Evolutionary conservation across 768 basidiomycete genomes (phyloP), one percentile per base, ranked within the genome.

Genomic region (Phylloporus sp.): DNA sequence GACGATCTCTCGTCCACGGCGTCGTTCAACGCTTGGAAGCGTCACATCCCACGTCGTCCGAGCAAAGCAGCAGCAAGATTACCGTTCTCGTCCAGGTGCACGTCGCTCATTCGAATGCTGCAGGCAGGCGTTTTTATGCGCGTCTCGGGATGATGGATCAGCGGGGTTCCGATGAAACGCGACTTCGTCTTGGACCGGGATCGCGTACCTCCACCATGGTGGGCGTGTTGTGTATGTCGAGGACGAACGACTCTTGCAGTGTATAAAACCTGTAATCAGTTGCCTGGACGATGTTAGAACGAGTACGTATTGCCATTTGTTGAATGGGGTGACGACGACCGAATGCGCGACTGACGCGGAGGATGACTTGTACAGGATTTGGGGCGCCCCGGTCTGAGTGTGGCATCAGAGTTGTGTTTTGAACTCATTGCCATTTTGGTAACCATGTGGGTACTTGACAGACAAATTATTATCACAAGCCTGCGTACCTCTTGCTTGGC

Each of bases 101-200:
- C 11, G 64, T 65, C 14, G 59, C 66, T 0, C 51, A 46, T 3
- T 50, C 57, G 18, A 65, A 65, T 27, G 28, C 50, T 26, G 53
- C 38, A 5, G 64, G 64, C 9, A 63, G 56, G 33, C 23, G 50
- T 41, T 65, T 65, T 27, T 65, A 65, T 28, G 37, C 57, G 29
- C 57, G 42, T 22, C 59, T 65, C 11, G 64, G 64, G 7, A 65
- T 65, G 64, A 46, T 54, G 26, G 63, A 55, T 33, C 56, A 63
- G 42, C 34, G 44, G 4, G 29, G 35, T 13, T 44, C 33, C 10
- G 52, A 50, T 23, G 45, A 50, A 24, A 37, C n/a, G 10, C 53
- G 50, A 5, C 26, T 32, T 40, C 28, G 39, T 24, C 31, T 59
- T 42, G 63, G 58, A 5, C 38, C 50, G 5, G 56, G 41, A 22